Conservation (phyloP, 495 filamentous ascomycete genomes). For the Echria macrotheca region DNA sequence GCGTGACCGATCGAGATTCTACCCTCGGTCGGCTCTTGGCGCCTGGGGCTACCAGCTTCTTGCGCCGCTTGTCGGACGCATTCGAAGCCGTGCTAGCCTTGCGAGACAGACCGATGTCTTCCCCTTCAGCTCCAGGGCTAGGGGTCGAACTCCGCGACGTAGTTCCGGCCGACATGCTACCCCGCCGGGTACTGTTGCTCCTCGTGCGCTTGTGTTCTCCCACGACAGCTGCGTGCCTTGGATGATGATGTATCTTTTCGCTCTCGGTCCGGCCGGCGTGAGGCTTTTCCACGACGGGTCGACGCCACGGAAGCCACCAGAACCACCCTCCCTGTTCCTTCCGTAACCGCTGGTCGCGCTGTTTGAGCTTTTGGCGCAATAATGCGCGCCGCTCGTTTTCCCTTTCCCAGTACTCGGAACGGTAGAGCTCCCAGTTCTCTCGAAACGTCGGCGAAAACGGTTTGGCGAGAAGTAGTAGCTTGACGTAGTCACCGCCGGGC, state of each 20-base stretch:
- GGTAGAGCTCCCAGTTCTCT: conserved; percentile 95
- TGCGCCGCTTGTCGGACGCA: conserved; percentile 45
- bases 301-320: conserved; percentile 69
- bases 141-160: conserved; percentile 46
- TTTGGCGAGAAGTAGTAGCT: conserved; percentile 85
- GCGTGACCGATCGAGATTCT: conserved; percentile 46
- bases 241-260: conserved; percentile 34
- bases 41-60: conserved; percentile 34
- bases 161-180: conserved; percentile 40
- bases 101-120: conserved; percentile 33
- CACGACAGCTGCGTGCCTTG: conserved; percentile 34
- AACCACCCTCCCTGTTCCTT: conserved; percentile 70
- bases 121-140: conserved; percentile 44
- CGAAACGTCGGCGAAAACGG: conserved; percentile 91
- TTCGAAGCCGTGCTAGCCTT: conserved; percentile 44
- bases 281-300: conserved; percentile 30
- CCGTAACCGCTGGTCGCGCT: conserved; percentile 59
- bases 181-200: conserved; percentile 44
- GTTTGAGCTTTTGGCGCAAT: conserved; percentile 61
- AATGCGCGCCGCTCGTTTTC: conserved; percentile 85
- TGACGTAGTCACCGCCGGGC: conserved; percentile 83
- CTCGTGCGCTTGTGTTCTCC: conserved; percentile 41
- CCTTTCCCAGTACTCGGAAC: conserved; percentile 91
- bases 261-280: conserved; percentile 17
- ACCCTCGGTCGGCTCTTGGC: conserved; percentile 32